These are phyloP conservation scores for Heliosperma pusillum DNA, from an alignment of 148 eudicot genomes.

Conservation along the genomic window DNA sequence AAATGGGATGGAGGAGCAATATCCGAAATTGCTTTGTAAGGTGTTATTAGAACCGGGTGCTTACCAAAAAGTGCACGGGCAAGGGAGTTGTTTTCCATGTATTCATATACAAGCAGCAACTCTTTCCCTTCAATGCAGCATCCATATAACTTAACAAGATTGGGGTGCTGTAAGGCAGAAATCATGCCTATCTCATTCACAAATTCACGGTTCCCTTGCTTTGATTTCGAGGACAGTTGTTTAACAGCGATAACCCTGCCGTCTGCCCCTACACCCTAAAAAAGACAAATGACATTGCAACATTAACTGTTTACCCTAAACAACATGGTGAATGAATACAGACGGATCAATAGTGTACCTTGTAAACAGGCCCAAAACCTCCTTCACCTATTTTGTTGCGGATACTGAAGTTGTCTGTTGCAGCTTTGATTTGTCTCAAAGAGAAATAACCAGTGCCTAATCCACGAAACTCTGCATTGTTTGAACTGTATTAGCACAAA, in stretches of 20 bases:
- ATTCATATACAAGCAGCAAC: conserved; percentile 60
- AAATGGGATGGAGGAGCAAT: no score
- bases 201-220: conserved; percentile 77
- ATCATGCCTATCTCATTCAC: conserved; percentile 77
- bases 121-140: conserved; percentile 80
- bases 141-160: conserved; percentile 71
- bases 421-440: conserved; percentile 68
- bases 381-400: conserved; percentile 86
- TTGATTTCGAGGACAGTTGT: conserved; percentile 78
- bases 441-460: conserved; percentile 69
- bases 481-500: neutral
- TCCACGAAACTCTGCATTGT: conserved; percentile 46
- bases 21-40: no score
- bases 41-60: no score
- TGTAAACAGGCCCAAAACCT: conserved; percentile 86
- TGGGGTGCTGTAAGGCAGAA: conserved; percentile 80
- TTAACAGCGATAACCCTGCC: conserved; percentile 74
- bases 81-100: conserved; percentile 69
- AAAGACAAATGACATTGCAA: no score
- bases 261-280: conserved; percentile 61
- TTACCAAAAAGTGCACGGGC: conserved; percentile 69
- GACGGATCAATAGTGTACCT: conserved; percentile 33
- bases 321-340: neutral
- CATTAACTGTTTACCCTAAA: neutral
- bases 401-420: conserved; percentile 57